Base-by-base conservation (phyloP, 352 stramenopile species). In the Phytophthora hybrid region DNA sequence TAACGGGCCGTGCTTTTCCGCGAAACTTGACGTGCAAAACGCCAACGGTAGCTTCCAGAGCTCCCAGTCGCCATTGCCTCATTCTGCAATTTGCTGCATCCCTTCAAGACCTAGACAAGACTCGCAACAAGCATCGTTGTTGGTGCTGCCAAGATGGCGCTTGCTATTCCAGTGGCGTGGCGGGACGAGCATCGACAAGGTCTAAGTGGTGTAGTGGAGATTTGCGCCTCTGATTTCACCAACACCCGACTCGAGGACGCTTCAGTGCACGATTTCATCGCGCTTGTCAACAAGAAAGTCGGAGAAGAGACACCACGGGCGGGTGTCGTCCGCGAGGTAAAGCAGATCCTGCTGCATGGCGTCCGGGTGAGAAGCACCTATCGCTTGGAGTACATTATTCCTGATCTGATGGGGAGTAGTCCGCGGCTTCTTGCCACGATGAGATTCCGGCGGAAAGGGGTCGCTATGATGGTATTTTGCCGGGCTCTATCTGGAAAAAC, bases 401-500 rank as follows among this genome's bases (percentile, higher is more conserved):
- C 63, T 8, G 59, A 57, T 11, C 18, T 76, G 7, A 31, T 4
- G 0, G 13, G 47, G 9, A 31, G 41, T 18, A 39, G 41, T 53
- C 69, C 69, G 14, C 57, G 69, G 26, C 21, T 76, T 5, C 2
- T 76, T 54, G 69, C 44, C 7, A 39, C 23, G 5, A 63, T 59
- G 32, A 52, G 14, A 1, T 49, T 10, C 83, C 37, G 37, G 10
- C 5, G 11, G 37, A 44, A 44, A 44, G 10, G 37, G 37, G 37
- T 14, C 14, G 14, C 37, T 18, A 44, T 44, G 37, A 44, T 44
- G 37, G 37, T 44, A 14, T 44, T 44, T 49, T 44, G 97, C 23
- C 97, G 97, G 79, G 64, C 47, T 7, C 18, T 90, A 14, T 94
- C 83, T 7, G 92, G 85, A n/a, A 98, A 96, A 77, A 97, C 83